phyloP scores from a whole-genome alignment of 148 eudicot genomes.

The Hydrangea macrophylla region DNA sequence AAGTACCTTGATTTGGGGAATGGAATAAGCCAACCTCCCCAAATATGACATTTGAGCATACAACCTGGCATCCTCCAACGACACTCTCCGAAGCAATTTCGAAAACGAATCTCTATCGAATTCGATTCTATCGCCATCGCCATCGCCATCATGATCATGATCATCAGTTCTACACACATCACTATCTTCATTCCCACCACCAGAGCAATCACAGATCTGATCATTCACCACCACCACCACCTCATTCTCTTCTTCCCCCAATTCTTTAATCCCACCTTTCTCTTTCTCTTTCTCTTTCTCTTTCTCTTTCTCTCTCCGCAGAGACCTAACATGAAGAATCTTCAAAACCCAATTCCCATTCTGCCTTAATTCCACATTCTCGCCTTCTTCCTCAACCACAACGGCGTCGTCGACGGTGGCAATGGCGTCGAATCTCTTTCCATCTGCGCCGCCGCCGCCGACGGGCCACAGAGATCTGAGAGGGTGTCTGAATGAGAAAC shows the following conservation, averaged over 20 bases:
- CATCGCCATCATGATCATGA: no score
- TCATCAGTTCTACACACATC: constrained; percentile 40
- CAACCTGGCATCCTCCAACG: constrained; percentile 72
- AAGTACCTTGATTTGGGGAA: constrained; percentile 79
- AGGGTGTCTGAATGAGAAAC: constrained; percentile 61
- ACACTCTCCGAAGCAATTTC: constrained; percentile 67
- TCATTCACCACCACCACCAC: constrained; percentile 24
- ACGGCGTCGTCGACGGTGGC: constrained; percentile 56
- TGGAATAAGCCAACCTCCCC: constrained; percentile 79
- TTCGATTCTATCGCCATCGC: constrained; percentile 36
- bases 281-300: constrained; percentile 39
- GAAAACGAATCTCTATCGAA: constrained; percentile 74
- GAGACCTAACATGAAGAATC: constrained; percentile 62
- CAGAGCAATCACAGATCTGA: constrained; percentile 11
- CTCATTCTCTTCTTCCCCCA: constrained; percentile 22
- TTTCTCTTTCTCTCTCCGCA: constrained; percentile 40
- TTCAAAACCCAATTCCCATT: constrained; percentile 83
- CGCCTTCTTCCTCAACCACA: constrained; percentile 23
- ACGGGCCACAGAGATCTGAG: constrained; percentile 62
- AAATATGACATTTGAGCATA: constrained; percentile 86
- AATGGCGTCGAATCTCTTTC: constrained; percentile 51
- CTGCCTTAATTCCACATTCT: constrained; percentile 22
- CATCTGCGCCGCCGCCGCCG: no score
- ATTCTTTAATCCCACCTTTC: constrained; percentile 16
- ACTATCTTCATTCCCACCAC: constrained; percentile 24